These are phyloP conservation scores for Cytospora mali DNA, from an alignment of 2,329 filamentous ascomycete genomes.

Conservation along the genomic window DNA sequence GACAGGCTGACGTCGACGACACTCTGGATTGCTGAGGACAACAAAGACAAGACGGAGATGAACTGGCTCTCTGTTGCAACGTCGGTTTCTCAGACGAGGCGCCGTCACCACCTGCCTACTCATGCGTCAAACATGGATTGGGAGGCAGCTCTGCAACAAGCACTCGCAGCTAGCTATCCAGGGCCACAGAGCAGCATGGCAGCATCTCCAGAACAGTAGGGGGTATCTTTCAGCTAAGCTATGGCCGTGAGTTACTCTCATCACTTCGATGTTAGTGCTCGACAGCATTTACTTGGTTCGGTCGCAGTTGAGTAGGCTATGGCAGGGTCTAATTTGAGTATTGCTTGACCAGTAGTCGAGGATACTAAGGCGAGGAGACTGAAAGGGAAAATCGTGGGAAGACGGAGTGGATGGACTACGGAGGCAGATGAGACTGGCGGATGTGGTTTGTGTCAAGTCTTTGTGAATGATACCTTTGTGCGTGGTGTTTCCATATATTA, in stretches of 20 bases:
- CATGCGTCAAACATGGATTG: slow-evolving; percentile 33
- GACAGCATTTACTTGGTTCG: too few species aligned
- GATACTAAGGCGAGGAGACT: not conserved
- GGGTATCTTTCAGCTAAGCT: slow-evolving; percentile 13
- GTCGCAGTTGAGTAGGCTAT: too few species aligned
- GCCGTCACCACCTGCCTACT: slow-evolving; percentile 32
- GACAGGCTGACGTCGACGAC: slow-evolving; percentile 33
- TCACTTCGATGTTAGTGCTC: not conserved
- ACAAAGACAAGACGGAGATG: slow-evolving; percentile 15
- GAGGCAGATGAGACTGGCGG: not conserved
- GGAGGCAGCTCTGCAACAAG: slow-evolving; percentile 43
- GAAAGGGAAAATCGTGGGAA: too few species aligned
- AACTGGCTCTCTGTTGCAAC: slow-evolving; percentile 35
- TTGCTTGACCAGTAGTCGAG: not conserved
- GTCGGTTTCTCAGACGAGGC: slow-evolving; percentile 25
- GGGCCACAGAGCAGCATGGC: slow-evolving; percentile 31
- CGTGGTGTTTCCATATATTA: not conserved
- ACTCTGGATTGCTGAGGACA: slow-evolving; percentile 33
- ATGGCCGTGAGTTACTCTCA: slow-evolving; percentile 23
- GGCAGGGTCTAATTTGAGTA: too few species aligned
- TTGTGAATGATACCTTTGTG: not conserved
- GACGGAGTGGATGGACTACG: not conserved
- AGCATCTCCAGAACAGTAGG: slow-evolving; percentile 16
- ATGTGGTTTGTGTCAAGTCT: not conserved
- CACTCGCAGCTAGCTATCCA: slow-evolving; percentile 39